Conservation (phyloP, 2,329 filamentous ascomycete genomes). For the Penicillium polonicum region DNA sequence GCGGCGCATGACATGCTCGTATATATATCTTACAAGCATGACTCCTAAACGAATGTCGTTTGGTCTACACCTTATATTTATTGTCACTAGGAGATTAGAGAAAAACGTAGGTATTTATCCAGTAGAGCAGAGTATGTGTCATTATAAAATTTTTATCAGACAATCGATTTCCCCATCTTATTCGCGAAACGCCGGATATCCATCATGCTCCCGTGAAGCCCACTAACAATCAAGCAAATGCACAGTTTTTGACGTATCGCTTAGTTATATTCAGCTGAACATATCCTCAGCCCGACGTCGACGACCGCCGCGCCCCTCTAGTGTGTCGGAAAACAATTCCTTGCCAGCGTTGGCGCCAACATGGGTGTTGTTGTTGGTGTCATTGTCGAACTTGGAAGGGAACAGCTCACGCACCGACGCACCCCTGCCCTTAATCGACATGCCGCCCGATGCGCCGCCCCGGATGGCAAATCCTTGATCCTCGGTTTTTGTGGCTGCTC, state of each 20-base stretch:
- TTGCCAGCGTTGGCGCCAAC: slow-evolving; percentile 62
- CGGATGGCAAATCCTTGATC: slow-evolving; percentile 41
- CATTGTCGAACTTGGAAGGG: slow-evolving; percentile 54
- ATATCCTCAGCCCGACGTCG: slow-evolving; percentile 71
- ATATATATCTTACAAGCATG: not conserved
- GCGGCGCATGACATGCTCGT: not conserved
- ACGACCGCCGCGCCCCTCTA: slow-evolving; percentile 57
- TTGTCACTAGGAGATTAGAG: not conserved
- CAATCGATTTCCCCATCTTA: slow-evolving; percentile 7
- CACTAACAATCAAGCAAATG: slow-evolving; percentile 1
- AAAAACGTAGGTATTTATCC: not conserved
- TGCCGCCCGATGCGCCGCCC: slow-evolving; percentile 49
- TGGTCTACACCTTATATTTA: not conserved
- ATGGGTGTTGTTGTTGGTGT: slow-evolving; percentile 16
- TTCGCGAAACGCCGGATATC: slow-evolving; percentile 17
- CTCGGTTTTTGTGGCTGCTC: slow-evolving; percentile 56
- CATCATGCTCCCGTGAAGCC: slow-evolving; percentile 13
- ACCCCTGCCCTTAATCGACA: slow-evolving; percentile 70
- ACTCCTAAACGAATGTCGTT: not conserved
- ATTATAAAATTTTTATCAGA: slow-evolving; percentile 14
- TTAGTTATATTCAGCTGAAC: slow-evolving; percentile 55
- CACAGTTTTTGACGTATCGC: not conserved
- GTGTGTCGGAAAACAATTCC: slow-evolving; percentile 65
- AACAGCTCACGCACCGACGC: slow-evolving; percentile 67
- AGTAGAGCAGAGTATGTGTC: slow-evolving; percentile 14